A percentile compares a stretch with the other conserved stretches of the same genome.
Evolutionary conservation across 805 yeast species (phyloP).

Genomic region (Isabelozyma gotoi): DNA sequence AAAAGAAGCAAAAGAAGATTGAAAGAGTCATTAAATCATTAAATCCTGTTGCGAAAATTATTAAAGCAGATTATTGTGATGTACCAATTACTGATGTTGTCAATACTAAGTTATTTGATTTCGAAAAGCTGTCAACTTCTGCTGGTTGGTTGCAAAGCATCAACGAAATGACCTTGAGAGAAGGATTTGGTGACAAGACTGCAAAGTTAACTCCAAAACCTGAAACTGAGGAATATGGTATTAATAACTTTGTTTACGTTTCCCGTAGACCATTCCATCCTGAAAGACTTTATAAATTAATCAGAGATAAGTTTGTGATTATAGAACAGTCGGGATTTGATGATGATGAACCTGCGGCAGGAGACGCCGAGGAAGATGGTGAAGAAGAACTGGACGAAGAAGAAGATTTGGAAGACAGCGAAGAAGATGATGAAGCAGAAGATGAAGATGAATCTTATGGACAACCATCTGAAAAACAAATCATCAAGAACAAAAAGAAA

Average conservation of each 20-base stretch:
- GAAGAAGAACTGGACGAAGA: slow-evolving; percentile 10
- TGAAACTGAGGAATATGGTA: slow-evolving; percentile 48
- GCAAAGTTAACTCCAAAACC: slow-evolving; percentile 37
- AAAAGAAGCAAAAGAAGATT: slow-evolving; percentile 25
- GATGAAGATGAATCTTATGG: slow-evolving; percentile 9
- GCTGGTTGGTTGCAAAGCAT: slow-evolving; percentile 48
- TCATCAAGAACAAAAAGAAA: slow-evolving; percentile 30
- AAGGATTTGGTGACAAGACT: slow-evolving; percentile 24
- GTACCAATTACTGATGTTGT: slow-evolving; percentile 35
- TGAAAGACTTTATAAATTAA: slow-evolving; percentile 33
- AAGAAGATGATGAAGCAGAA: slow-evolving; percentile 9
- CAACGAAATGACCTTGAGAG: slow-evolving; percentile 34
- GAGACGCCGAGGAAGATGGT: slow-evolving; percentile 1
- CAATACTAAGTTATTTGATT: slow-evolving; percentile 36
- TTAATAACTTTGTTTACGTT: slow-evolving; percentile 41
- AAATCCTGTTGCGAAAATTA: slow-evolving; percentile 43
- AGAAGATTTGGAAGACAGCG: slow-evolving; percentile 9
- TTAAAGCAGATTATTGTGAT: slow-evolving; percentile 34
- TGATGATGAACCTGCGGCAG: slow-evolving; percentile 12
- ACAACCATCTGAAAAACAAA: slow-evolving; percentile 19
- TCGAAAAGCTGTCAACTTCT: slow-evolving; percentile 41
- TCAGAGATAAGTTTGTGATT: slow-evolving; percentile 35
- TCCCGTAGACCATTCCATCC: slow-evolving; percentile 48
- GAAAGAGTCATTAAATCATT: slow-evolving; percentile 29
- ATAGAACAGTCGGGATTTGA: slow-evolving; percentile 17